Evolutionary conservation across 805 yeast genomes (phyloP).

Genomic region (Kodamaea restingae): DNA sequence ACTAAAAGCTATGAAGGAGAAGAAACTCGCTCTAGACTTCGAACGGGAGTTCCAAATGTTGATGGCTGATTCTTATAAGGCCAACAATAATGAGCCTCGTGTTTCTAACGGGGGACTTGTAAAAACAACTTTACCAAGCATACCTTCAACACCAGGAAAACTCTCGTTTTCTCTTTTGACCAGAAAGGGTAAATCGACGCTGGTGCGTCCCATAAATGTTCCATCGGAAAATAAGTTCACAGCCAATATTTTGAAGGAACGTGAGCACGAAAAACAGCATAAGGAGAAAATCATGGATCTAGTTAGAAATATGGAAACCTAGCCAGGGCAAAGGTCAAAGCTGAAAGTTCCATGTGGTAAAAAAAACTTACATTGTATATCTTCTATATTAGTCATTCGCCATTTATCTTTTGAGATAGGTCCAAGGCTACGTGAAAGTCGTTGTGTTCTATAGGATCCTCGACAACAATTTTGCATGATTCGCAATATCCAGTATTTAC

Average conservation of each 20-base stretch:
- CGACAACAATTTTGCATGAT: slow-evolving; percentile 22
- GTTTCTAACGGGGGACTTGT: slow-evolving; percentile 6
- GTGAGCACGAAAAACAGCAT: slow-evolving; percentile 47
- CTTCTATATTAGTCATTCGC: not conserved
- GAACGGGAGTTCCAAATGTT: slow-evolving; percentile 55
- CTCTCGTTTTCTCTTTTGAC: slow-evolving; percentile 54
- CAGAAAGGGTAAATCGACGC: slow-evolving; percentile 45
- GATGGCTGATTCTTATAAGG: slow-evolving; percentile 48
- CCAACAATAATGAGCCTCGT: slow-evolving; percentile 16
- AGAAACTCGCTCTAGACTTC: slow-evolving; percentile 46
- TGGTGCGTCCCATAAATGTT: slow-evolving; percentile 43
- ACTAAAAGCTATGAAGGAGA: slow-evolving; percentile 7
- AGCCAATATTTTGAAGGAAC: slow-evolving; percentile 47
- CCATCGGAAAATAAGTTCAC: slow-evolving; percentile 57
- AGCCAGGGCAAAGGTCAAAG: too few relatives aligned
- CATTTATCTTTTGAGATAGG: slow-evolving; percentile 33
- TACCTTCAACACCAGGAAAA: slow-evolving; percentile 1
- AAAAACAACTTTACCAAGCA: not conserved
- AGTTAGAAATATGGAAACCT: slow-evolving; percentile 41
- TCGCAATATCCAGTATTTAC: slow-evolving; percentile 22
- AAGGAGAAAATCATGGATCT: slow-evolving; percentile 54
- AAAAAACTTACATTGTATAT: not conserved
- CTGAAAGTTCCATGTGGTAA: too few relatives aligned
- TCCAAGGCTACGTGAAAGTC: slow-evolving; percentile 54
- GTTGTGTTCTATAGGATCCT: slow-evolving; percentile 44